Conservation (phyloP, 1,284 basidiomycete species). For the Mycena citricolor region DNA sequence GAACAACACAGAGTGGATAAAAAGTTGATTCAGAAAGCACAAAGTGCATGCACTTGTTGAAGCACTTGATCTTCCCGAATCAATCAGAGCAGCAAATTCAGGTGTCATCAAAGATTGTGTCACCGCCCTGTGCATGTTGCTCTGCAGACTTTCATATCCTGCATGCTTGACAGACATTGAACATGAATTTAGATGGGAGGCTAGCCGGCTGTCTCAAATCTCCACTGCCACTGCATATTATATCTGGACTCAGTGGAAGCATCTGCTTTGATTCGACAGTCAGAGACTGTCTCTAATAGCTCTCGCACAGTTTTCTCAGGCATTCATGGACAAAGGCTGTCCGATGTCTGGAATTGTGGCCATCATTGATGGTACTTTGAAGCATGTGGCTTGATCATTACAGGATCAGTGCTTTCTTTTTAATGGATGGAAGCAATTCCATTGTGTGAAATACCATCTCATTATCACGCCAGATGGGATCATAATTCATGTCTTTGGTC, state of each 20-base stretch:
- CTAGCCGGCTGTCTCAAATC: constrained; percentile 21
- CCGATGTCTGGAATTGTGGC: constrained; percentile 18
- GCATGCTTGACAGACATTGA: constrained; percentile 16
- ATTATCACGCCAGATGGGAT: constrained; percentile 22
- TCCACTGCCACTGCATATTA: constrained; percentile 12
- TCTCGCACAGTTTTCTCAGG: constrained; percentile 11
- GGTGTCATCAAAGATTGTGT: constrained; percentile 3
- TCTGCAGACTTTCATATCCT: constrained; percentile 16
- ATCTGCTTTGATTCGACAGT: constrained; percentile 21
- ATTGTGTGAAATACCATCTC: constrained; percentile 16
- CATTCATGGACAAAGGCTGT: constrained; percentile 10
- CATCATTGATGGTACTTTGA: constrained; percentile 24
- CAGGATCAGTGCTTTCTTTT: constrained; percentile 9
- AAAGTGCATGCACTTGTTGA: too few relatives aligned
- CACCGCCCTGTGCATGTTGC: constrained; percentile 23
- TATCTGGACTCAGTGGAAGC: constrained; percentile 22
- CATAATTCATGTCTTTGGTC: constrained; percentile 25
- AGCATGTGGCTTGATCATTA: constrained; percentile 11
- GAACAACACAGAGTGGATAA: too few relatives aligned
- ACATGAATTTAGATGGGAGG: constrained; percentile 24
- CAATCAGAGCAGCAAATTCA: background rate
- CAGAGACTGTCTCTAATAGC: constrained; percentile 14
- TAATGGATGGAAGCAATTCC: constrained; percentile 20
- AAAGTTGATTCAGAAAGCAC: too few relatives aligned
- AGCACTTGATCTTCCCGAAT: too few relatives aligned